phyloP scores from a whole-genome alignment of 1,284 basidiomycete species.

The Rhodotorula sp. region DNA sequence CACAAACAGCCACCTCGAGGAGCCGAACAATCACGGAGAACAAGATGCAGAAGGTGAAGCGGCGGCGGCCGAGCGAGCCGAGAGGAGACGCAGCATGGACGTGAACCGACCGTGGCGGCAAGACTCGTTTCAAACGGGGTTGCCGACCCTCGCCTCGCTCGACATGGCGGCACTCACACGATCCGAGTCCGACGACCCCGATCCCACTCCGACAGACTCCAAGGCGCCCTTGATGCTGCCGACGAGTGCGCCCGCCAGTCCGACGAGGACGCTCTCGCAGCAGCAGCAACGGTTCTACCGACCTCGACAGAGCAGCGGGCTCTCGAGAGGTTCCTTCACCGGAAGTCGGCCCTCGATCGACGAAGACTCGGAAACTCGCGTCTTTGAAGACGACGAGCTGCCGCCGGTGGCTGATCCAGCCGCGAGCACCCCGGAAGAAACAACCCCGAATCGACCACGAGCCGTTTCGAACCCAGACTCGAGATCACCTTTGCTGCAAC shows the following conservation, averaged over 20 bases:
- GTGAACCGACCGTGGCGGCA: conserved; percentile 15
- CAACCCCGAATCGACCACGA: background rate
- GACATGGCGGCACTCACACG: conserved; percentile 6
- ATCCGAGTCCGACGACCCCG: background rate
- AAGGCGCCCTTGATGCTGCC: background rate
- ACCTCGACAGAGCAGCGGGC: conserved; percentile 40
- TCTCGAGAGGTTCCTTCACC: conserved; percentile 27
- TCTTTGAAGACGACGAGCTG: conserved; percentile 5
- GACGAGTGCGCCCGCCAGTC: background rate
- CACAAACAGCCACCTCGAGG: too few species aligned
- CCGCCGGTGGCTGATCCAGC: background rate
- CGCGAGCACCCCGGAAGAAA: background rate
- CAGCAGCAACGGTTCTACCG: conserved; percentile 39
- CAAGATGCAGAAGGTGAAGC: conserved; percentile 13
- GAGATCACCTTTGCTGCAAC: conserved; percentile 16
- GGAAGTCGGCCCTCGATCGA: background rate
- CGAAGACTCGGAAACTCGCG: background rate
- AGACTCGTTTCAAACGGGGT: conserved; percentile 12
- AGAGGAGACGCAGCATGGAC: conserved; percentile 29
- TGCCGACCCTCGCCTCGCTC: conserved; percentile 23
- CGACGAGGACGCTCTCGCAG: conserved; percentile 12
- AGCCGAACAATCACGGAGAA: too few species aligned
- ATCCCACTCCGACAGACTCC: background rate
- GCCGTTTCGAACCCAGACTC: conserved; percentile 15
- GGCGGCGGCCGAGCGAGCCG: conserved; percentile 14